phyloP scores from a whole-genome alignment of 805 yeast species.

The Candida pseudoglaebosa region DNA sequence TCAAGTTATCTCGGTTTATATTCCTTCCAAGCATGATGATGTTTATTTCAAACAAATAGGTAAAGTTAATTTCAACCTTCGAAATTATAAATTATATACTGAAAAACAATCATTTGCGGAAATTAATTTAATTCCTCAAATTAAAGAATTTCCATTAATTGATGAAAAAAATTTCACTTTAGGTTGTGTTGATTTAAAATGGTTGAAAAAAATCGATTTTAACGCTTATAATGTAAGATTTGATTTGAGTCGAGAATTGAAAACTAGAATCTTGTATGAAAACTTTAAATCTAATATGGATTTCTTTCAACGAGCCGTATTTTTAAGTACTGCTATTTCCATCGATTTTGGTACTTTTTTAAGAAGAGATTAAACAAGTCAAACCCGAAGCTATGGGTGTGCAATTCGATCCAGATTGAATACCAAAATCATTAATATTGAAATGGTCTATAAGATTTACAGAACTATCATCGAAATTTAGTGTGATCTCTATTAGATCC shows the following conservation, averaged over 20 bases:
- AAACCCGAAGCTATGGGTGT: background rate
- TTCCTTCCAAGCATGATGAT: background rate
- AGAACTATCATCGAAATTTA: too few species aligned
- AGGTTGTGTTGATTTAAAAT: background rate
- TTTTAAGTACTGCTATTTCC: constrained; percentile 84
- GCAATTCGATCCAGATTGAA: too few species aligned
- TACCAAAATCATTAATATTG: too few species aligned
- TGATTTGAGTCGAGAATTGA: background rate
- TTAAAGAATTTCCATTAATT: background rate
- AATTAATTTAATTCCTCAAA: background rate
- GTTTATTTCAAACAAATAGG: background rate
- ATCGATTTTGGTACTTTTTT: constrained; percentile 96
- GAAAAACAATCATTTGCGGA: background rate
- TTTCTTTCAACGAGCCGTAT: constrained; percentile 78
- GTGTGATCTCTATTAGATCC: too few species aligned
- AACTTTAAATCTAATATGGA: background rate
- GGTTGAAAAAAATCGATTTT: background rate
- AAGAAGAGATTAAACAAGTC: constrained; percentile 30
- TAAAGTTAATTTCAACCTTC: background rate
- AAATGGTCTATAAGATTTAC: too few species aligned
- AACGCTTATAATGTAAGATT: constrained; percentile 1
- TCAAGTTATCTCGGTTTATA: background rate
- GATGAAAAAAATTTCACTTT: background rate
- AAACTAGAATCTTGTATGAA: background rate
- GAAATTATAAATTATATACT: background rate